phyloP scores from a whole-genome alignment of 805 yeast genomes.

The Saccharomyces jurei region DNA sequence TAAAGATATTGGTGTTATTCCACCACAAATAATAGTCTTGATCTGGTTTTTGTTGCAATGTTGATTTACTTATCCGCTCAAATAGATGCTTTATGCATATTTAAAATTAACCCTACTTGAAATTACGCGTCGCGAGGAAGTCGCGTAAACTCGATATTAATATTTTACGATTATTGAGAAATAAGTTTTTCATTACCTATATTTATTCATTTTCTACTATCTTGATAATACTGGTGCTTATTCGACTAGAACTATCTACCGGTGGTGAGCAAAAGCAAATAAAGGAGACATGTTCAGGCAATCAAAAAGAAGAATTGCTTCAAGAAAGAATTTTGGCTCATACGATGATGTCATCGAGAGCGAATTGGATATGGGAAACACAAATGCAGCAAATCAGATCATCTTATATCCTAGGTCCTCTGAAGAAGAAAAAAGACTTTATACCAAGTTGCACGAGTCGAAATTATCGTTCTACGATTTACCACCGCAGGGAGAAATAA shows the following conservation, averaged over 20 bases:
- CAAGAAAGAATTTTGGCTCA: conserved; percentile 58
- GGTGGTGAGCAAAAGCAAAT: background rate
- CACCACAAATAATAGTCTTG: background rate
- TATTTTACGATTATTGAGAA: background rate
- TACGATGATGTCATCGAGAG: conserved; percentile 6
- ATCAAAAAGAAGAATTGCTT: conserved; percentile 64
- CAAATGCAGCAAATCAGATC: conserved; percentile 24
- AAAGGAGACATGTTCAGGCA: conserved; percentile 56
- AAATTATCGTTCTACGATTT: conserved; percentile 65
- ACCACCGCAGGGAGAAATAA: conserved; percentile 80
- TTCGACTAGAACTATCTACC: background rate
- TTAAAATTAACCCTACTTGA: background rate
- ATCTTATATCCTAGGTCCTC: conserved; percentile 13
- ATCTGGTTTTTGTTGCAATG: background rate
- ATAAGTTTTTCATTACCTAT: background rate
- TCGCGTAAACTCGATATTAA: background rate
- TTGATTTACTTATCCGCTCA: background rate
- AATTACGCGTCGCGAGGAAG: background rate
- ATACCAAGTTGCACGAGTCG: conserved; percentile 40
- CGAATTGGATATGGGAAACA: conserved; percentile 13
- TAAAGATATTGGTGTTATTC: background rate
- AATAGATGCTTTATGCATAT: background rate
- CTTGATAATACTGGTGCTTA: background rate
- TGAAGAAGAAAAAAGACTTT: conserved; percentile 30
- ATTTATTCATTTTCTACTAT: background rate